Base-by-base conservation (phyloP, 1,284 basidiomycete genomes). In the Bjerkandera adusta region DNA sequence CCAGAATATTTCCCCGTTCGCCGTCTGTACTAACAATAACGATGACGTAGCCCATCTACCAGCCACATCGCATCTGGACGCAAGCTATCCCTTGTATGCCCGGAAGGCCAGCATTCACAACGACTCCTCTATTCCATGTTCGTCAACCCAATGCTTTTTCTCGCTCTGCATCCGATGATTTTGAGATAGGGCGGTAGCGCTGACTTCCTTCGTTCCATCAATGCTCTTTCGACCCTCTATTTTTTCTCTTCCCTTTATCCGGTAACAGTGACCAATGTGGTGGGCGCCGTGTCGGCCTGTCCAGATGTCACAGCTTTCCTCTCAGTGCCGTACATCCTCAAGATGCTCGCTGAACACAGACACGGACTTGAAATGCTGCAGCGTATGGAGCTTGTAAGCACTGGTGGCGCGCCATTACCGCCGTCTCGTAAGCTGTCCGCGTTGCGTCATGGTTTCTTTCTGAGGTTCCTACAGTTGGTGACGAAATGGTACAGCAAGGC, bases 41-140 rank as follows among this genome's bases (percentile, higher is more conserved):
- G n/a, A n/a, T 29, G 33, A n/a, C 12, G 1, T 24, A 50, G 49
- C 49, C 49, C 5, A 40, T 50, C n/a, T 43, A 50, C 26, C 49
- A 50, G 13, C 49, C 49, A 7, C 49, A 50, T 29, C 27, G 45
- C 18, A 50, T 50, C 22, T 50, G 49, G 49, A 50, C 49, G 4
- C 27, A 47, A 24, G 49, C 45, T 11, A 50, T 50, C 3, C 49
- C 49, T 2, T 50, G 45, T 30, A 47, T 50, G 40, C 45, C 49
- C 10, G 44, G 49, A 10, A 22, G 43, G 21, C 45, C 49, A 34
- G 49, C 49, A 4, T 50, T 50, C 34, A 50, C 49, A 4, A 50
- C 49, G 5, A 50, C 49, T 3, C 49, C 49, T 4, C 20, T 50
- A 1, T 50, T 50, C 15, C 49, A 50, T 27, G 49, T 50, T 12